Conservation (phyloP, 2,329 filamentous ascomycete species). For the Nemania diffusa region DNA sequence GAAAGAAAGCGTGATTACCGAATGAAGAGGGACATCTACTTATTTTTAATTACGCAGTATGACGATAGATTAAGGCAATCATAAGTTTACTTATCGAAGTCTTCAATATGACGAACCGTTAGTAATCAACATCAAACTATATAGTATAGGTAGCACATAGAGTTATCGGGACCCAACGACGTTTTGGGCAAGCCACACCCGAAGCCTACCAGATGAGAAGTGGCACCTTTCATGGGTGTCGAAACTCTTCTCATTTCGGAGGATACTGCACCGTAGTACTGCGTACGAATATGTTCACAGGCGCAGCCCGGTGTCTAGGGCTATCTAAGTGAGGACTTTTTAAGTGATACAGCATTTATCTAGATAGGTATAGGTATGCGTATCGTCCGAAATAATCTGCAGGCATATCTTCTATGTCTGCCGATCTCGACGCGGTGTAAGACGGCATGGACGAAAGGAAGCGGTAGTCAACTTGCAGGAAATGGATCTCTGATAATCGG, state of each 20-base stretch:
- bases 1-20: neutral
- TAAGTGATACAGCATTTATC: neutral
- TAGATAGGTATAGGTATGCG: too few relatives aligned
- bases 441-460: neutral
- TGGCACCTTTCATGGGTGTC: conserved; percentile 19
- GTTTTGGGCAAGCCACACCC: conserved; percentile 6
- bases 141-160: neutral
- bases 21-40: neutral
- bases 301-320: conserved; percentile 17
- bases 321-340: neutral
- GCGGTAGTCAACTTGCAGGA: neutral
- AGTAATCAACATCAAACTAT: neutral
- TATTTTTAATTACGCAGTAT: neutral
- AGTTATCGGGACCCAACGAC: conserved; percentile 1
- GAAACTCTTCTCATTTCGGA: conserved; percentile 2
- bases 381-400: neutral
- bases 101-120: neutral
- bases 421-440: neutral
- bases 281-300: neutral
- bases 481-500: neutral
- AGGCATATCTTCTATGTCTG: neutral
- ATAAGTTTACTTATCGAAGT: neutral
- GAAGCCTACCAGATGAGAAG: conserved; percentile 2
- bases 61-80: too few relatives aligned
- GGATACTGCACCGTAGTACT: neutral